Percentiles rank a stretch among this genome's conserved stretches.
These are phyloP conservation scores for Zangia roseola DNA, from an alignment of 768 basidiomycete species.

Conservation along the genomic window DNA sequence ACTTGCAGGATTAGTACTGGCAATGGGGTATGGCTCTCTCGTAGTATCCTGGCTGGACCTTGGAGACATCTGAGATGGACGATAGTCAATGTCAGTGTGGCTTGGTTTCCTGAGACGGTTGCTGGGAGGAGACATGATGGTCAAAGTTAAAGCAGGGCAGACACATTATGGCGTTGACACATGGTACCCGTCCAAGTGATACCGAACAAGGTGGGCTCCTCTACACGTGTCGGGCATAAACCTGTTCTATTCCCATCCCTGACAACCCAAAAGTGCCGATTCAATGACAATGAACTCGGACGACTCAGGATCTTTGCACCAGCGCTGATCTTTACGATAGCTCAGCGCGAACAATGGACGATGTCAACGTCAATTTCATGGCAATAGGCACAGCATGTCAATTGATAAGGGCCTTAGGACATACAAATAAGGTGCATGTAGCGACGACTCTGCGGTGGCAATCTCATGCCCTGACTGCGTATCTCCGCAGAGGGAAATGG, in stretches of 20 bases:
- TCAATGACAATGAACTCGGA: too few relatives aligned
- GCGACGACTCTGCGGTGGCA: slow-evolving; percentile 21
- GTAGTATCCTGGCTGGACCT: slow-evolving; percentile 39
- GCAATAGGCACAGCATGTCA: slow-evolving; percentile 33
- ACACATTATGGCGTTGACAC: slow-evolving; percentile 11
- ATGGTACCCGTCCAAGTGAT: slow-evolving; percentile 11
- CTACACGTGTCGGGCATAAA: slow-evolving; percentile 27
- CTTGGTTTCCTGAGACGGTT: slow-evolving; percentile 40
- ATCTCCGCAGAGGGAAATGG: slow-evolving; percentile 93
- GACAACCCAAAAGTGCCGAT: neutral
- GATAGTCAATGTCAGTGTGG: slow-evolving; percentile 36
- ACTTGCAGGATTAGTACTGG: slow-evolving; percentile 78
- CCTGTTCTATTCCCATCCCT: slow-evolving; percentile 5
- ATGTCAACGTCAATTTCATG: neutral
- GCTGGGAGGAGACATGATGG: slow-evolving; percentile 43
- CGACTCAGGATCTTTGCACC: too few relatives aligned
- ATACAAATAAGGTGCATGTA: slow-evolving; percentile 37
- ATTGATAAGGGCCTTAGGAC: slow-evolving; percentile 36
- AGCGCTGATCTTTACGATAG: neutral
- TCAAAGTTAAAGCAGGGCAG: slow-evolving; percentile 16
- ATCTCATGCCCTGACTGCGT: slow-evolving; percentile 87
- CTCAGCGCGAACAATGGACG: neutral
- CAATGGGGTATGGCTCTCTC: slow-evolving; percentile 65
- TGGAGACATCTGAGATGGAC: slow-evolving; percentile 47
- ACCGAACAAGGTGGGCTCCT: slow-evolving; percentile 15